Evolutionary conservation across 1,284 basidiomycete genomes (phyloP), one percentile per base, ranked within the genome.

Genomic region (Lentinula novae-zelandiae): DNA sequence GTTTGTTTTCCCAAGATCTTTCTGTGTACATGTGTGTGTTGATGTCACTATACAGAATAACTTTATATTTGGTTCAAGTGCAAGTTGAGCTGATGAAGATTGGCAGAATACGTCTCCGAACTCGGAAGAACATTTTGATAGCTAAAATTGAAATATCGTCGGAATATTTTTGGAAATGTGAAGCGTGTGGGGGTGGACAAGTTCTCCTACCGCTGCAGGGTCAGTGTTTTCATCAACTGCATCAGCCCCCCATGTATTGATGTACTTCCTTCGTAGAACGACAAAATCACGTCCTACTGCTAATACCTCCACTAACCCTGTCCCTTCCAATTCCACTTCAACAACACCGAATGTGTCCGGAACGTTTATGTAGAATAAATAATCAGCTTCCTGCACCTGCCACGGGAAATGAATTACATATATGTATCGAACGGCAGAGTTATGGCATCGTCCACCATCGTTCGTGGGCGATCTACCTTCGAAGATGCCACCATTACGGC

Each of bases 371-470:
- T n/a, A 8, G 7, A 5, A 22, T 15, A 33, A 17, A 53, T 13
- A 7, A 44, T 36, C 38, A 20, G 1, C 40, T 20, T 15, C 31
- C 54, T 56, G 31, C 52, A 44, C 49, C 27, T 44, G 31, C 39
- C 20, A 48, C 53, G 17, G 10, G 60, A 61, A 53, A 39, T 61
- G 8, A 61, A 61, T 20, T 17, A 17, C 17, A 17, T 39, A 52
- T 15, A 61, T 61, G 60, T 61, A 57, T n/a, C 48, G 55, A 17
- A 53, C 40, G 9, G 60, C 60, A 36, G 60, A 61, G 36, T 12
- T 38, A 20, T 61, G 60, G 60, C 55, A 61, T 53, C 53, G 60
- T 34, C 60, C 60, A 22, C 60, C 60, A 2, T 44, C 54, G 9
- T 42, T 57, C 39, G 27, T 61, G n/a, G 36, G 44, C 17, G 48